Evolutionary conservation across 352 stramenopile genomes (phyloP), one percentile per base, ranked within the genome.

Genomic region (Globisporangium radiosum): DNA sequence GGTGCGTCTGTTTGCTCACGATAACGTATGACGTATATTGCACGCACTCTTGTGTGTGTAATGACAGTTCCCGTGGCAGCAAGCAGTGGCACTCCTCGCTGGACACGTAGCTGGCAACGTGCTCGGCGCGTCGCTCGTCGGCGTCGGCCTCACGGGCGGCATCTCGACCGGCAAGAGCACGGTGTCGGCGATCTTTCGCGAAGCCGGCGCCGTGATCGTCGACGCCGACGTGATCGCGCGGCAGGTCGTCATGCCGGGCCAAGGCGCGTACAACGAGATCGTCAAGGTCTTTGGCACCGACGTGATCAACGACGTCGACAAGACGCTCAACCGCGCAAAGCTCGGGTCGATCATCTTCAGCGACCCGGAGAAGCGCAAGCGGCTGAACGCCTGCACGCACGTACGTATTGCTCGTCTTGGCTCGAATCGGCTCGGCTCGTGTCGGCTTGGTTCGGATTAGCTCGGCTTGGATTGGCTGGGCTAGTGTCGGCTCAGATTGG

Each of bases 161-260:
- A 93, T 96, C 56, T 76, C 84, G 40, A 94, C 83, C 5, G 87
- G 87, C 58, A 96, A 96, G 57, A 90, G 74, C 53, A 88, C 85
- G 0, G 87, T 96, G 48, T 95, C 84, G 2, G 73, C 72, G 38
- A 54, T 60, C 47, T 82, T 94, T 56, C 60, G 63, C 37, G 58
- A 83, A 33, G 62, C 72, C 19, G 86, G 86, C 42, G 81, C 76
- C 4, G 72, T 83, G 33, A 90, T 96, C 48, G 69, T 96, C 17
- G 87, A 96, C 61, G 87, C 85, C 6, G 87, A 96, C 58, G 63
- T 88, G 37, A 75, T 95, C 42, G 81, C 87, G 13, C 72, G 85
- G 52, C 66, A 92, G 55, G 84, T 96, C 14, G 81, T 95, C 40
- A 62, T 91, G 57, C 87, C 87, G 6, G 87, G 87, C 1, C 70